These are phyloP conservation scores for Melanopsichium pennsylvanicum DNA, from an alignment of 1,284 basidiomycete species.

Conservation along the genomic window DNA sequence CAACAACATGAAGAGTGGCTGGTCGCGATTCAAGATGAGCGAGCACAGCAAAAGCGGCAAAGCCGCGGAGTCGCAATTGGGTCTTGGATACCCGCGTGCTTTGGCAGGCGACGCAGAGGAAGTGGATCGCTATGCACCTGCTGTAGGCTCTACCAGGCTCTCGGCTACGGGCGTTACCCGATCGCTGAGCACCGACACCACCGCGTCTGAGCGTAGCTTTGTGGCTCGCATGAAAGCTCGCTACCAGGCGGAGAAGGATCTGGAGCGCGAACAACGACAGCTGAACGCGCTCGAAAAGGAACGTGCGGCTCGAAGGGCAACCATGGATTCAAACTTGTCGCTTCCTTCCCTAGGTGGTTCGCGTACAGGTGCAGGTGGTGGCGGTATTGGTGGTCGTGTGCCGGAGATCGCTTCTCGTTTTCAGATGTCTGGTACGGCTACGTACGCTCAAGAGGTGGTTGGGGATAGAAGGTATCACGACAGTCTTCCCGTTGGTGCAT, in stretches of 20 bases:
- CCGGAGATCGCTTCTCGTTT: conserved; percentile 50
- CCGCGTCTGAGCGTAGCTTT: conserved; percentile 59
- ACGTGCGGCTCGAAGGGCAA: conserved; percentile 24
- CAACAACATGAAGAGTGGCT: conserved; percentile 9
- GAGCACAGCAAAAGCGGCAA: conserved; percentile 10
- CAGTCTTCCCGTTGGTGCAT: conserved; percentile 24
- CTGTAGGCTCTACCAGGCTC: conserved; percentile 48
- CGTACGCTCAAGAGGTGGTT: conserved; percentile 15
- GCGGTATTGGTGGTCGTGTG: conserved; percentile 39
- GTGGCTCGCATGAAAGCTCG: conserved; percentile 60
- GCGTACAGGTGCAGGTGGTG: too few relatives aligned
- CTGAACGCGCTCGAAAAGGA: conserved; percentile 40
- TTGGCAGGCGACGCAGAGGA: conserved; percentile 17
- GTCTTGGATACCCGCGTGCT: conserved; percentile 26
- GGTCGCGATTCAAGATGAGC: conserved; percentile 20
- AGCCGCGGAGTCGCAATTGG: conserved; percentile 10
- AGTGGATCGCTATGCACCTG: conserved; percentile 47
- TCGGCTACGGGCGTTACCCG: conserved; percentile 42
- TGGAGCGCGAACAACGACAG: conserved; percentile 39
- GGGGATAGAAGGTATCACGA: conserved; percentile 25
- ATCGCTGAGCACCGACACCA: conserved; percentile 56
- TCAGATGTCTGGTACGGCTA: conserved; percentile 8
- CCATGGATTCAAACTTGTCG: conserved; percentile 32
- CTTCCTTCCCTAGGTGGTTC: conserved; percentile 19
- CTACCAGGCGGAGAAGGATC: conserved; percentile 59